Base-by-base conservation (phyloP, 2,329 filamentous ascomycete species). In the Colletotrichum brevisporum region DNA sequence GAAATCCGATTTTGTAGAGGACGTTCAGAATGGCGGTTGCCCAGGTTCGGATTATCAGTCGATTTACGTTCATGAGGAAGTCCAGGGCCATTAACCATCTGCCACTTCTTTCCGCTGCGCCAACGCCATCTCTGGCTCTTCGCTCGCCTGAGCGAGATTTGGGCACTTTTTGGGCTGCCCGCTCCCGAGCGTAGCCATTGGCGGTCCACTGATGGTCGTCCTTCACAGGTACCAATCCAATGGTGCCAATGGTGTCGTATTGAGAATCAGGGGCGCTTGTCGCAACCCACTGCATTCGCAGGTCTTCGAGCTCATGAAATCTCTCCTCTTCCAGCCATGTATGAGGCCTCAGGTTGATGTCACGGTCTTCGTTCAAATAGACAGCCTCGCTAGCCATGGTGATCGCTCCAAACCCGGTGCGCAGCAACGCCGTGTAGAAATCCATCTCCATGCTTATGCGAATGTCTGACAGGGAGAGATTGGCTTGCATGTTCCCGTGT, bases 321-420 rank as follows among this genome's bases (percentile, higher is more conserved):
- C 95, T 88, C 73, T 97, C 93, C 74, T 95, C 93, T 77, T 99
- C 96, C 3, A 98, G 83, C 95, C 96, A 99, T 0, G 96, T 98
- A 81, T 91, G 91, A 43, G 87, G 84, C 72, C 90, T 90, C 2
- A 97, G 84, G 70, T 89, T 91, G 59, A 98, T 90, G 2, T 87
- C 87, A 48, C 89, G 89, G 53, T 95, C 95, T 79, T 98, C 95
- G 71, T 98, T 97, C 12, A 99, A 84, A 76, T 97, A 98, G 0
- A 98, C 96, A 4, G 95, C 95, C 79, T 98, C 95, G 74, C 94
- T 97, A 0, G 96, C 96, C 79, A 97, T 95, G 0, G 94, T 97
- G 70, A 98, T 89, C 13, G 95, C 91, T 12, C 91, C 91, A 76
- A 98, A 98, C 0, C 96, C 96, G 43, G 94, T 89, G 69, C 95